phyloP scores from a whole-genome alignment of 192 early-diverging fungal species.

The Podila horticola region DNA sequence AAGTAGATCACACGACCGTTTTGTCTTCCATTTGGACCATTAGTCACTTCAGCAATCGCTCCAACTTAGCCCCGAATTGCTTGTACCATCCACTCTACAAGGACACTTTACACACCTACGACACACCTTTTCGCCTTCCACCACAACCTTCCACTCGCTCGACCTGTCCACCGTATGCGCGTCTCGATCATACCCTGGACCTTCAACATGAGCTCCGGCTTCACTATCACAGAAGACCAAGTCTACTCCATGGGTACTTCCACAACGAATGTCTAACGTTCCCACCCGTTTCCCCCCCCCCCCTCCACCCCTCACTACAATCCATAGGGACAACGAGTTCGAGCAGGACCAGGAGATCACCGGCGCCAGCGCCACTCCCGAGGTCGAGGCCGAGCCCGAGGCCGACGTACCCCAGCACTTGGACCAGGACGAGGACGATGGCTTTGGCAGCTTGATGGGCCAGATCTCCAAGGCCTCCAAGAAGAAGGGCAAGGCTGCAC shows the following conservation, averaged over 20 bases:
- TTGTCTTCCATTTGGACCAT: no score
- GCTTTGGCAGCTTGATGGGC: conserved; percentile 77
- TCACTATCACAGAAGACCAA: neutral
- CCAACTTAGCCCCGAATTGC: no score
- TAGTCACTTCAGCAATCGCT: no score
- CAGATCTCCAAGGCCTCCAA: conserved; percentile 54
- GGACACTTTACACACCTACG: no score
- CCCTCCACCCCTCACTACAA: neutral
- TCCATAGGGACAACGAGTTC: conserved; percentile 63
- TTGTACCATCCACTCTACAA: no score
- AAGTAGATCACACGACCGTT: no score
- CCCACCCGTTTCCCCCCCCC: neutral
- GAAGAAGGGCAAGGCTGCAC: conserved; percentile 53
- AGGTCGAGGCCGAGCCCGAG: conserved; percentile 35
- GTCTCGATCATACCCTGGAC: no score
- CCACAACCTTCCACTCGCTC: no score
- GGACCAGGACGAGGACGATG: conserved; percentile 64
- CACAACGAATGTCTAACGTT: neutral
- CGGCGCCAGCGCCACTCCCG: conserved; percentile 35
- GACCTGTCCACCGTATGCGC: no score
- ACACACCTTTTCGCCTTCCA: no score
- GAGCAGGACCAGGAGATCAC: conserved; percentile 57
- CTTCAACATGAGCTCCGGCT: neutral
- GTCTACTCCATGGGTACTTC: neutral
- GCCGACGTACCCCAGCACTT: conserved; percentile 27